Base-by-base conservation (phyloP, 805 yeast genomes). In the Candida jianshihensis region DNA sequence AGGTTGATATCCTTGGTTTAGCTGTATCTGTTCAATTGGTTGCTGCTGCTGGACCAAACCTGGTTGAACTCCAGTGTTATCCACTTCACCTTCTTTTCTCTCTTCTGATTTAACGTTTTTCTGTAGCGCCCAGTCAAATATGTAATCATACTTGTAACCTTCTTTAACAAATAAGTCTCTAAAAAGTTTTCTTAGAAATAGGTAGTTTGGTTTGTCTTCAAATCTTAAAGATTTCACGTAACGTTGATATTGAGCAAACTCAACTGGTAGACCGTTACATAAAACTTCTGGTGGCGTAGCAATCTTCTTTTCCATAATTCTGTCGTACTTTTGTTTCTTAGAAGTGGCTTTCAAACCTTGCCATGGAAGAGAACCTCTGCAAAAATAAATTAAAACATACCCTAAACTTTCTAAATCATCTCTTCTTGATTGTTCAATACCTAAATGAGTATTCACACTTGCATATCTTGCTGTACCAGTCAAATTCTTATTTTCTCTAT, bases 381-480 rank as follows among this genome's bases (percentile, higher is more conserved):
- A 83, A 59, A 90, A 92, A 64, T 90, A 90, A 50, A 90, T 85
- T 51, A 92, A 71, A 36, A 90, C 97, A 57, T 90, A 90, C 34
- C 96, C 97, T 54, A 90, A 73, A 43, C 92, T 81, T 65, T 92
- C 98, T 51, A 90, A 72, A 60, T 90, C 98, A 63, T 90, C 98
- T 60, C 98, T 78, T 67, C 98, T 79, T 51, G 88, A 79, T 64
- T 90, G 98, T 60, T 90, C 98, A 49, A 90, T 84, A 38, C 98
- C 98, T 59, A 92, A 69, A 64, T 90, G 98, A 25, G 98, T 90
- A 63, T 89, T 90, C 49, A 92, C 81, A 41, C 88, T 76, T 35
- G 97, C 97, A 61, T 90, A 92, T 56, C 98, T 78, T 14, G 97
- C 97, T 19, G 98, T 90, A 55, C 98, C 98, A 13, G 97, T 90